Evolutionary conservation across 2,329 filamentous ascomycete species (phyloP).

Genomic region (Colletotrichum sansevieriae): DNA sequence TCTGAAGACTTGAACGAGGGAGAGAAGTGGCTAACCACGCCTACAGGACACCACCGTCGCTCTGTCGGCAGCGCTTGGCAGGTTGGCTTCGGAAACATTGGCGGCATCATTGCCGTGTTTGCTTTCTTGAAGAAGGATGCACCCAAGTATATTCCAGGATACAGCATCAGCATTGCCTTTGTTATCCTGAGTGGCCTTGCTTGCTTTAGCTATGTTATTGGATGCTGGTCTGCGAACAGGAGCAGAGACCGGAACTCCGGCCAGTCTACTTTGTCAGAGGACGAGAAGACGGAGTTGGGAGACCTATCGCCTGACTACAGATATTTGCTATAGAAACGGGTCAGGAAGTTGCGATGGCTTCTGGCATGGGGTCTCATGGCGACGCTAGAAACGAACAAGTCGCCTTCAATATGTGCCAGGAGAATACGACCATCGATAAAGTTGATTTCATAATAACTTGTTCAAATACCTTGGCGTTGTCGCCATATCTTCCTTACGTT

Average conservation of each 20-base stretch:
- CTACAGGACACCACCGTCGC: constrained; percentile 71
- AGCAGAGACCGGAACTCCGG: constrained; percentile 65
- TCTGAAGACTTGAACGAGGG: too few relatives aligned
- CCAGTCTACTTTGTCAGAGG: constrained; percentile 63
- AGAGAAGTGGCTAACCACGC: too few relatives aligned
- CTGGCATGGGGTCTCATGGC: too few relatives aligned
- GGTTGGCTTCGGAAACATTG: constrained; percentile 83
- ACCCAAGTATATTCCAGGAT: constrained; percentile 78
- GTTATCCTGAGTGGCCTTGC: constrained; percentile 74
- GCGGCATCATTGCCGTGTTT: constrained; percentile 83
- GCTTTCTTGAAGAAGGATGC: constrained; percentile 75
- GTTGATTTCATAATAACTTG: too few relatives aligned
- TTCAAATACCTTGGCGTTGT: too few relatives aligned
- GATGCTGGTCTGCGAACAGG: constrained; percentile 72
- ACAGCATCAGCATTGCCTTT: constrained; percentile 83
- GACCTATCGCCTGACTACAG: constrained; percentile 72
- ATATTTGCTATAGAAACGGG: constrained; percentile 61
- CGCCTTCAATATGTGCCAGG: too few relatives aligned
- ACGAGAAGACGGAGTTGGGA: constrained; percentile 72
- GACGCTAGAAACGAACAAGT: too few relatives aligned
- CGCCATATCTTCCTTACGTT: too few relatives aligned
- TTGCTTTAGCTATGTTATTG: constrained; percentile 70
- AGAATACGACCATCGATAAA: too few relatives aligned
- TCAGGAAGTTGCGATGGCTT: too few relatives aligned
- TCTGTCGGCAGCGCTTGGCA: constrained; percentile 82